Evolutionary conservation across 2,329 filamentous ascomycete genomes (phyloP).

Genomic region (Stachybotrys chlorohalonatus): DNA sequence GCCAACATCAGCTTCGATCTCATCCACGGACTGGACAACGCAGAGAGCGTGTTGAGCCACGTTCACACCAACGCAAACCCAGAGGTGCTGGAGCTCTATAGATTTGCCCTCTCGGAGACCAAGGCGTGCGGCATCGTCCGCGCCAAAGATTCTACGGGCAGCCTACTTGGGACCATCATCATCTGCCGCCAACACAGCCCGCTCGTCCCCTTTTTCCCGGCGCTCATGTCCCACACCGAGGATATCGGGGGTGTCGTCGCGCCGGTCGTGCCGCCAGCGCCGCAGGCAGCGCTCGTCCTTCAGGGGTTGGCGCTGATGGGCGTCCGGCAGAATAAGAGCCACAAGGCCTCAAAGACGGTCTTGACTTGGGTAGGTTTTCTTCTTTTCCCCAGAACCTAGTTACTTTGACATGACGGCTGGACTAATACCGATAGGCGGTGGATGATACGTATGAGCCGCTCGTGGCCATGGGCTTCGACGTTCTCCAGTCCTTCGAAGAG

Average conservation of each 20-base stretch:
- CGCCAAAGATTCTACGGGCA: constrained; percentile 60
- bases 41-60: constrained; percentile 64
- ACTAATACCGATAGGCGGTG: constrained; percentile 38
- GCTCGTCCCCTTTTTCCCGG: constrained; percentile 61
- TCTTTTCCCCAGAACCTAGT: not conserved
- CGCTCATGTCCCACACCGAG: constrained; percentile 50
- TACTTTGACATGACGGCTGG: no score
- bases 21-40: constrained; percentile 70
- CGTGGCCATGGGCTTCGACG: constrained; percentile 70
- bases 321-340: constrained; percentile 71
- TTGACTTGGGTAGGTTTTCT: constrained; percentile 64
- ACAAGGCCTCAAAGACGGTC: constrained; percentile 64
- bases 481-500: constrained; percentile 74
- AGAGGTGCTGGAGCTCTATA: constrained; percentile 73
- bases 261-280: constrained; percentile 62
- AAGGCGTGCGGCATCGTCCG: constrained; percentile 73
- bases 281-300: constrained; percentile 58
- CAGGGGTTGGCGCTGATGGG: constrained; percentile 76
- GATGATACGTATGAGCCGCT: constrained; percentile 68
- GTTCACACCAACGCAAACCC: constrained; percentile 66
- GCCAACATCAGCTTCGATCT: constrained; percentile 74
- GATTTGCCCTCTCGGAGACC: constrained; percentile 60
- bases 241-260: constrained; percentile 69
- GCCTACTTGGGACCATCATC: constrained; percentile 69
- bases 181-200: constrained; percentile 64